Evolutionary conservation across 2,329 filamentous ascomycete species (phyloP), one percentile per base, ranked within the genome.

Genomic region (Fusarium chlamydosporum): DNA sequence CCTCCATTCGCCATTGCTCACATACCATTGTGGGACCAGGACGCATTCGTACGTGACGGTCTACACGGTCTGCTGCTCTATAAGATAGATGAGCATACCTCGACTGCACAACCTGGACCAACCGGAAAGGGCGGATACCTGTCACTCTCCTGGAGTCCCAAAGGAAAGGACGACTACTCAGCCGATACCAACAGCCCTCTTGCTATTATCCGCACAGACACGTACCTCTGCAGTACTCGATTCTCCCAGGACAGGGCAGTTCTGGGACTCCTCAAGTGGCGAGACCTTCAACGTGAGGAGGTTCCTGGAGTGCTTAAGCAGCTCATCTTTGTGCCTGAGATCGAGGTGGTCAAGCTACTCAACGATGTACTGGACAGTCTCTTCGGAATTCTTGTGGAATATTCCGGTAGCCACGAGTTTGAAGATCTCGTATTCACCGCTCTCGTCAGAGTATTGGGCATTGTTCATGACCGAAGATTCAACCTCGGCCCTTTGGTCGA

Each of bases 331-430:
- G 94, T 99, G 1, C 92, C 96, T 0, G 96, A 99, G 77, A 97
- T 98, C 57, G 96, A 99, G 79, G 92, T 99, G 34, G 96, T 99
- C 66, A 99, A 98, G 82, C 86, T 98, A 41, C 83, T 98, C 9
- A 91, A 88, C 67, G 92, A 97, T 73, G 94, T 98, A 2, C 91
- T 99, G 54, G 93, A 97, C 77, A 89, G 93, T 0, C 86, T 99
- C 1, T 99, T 99, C 76, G 91, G 93, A 7, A 94, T 97, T 29
- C 83, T 98, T 29, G 92, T 96, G 31, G 94, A 97, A 72, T 91
- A 97, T 74, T 89, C 93, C n/a, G 93, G 93, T 11, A 93, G 93
- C 69, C 93, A 96, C 68, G 93, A 97, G 75, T 94, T 94, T 67
- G 96, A 98, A 75, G 95, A 98, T 74, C 81, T 97, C 16, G 90